A percentile compares a stretch with the other conserved stretches of the same genome.
Conservation (phyloP, 75 land plant species). For the Pseudotsuga menziesii region DNA sequence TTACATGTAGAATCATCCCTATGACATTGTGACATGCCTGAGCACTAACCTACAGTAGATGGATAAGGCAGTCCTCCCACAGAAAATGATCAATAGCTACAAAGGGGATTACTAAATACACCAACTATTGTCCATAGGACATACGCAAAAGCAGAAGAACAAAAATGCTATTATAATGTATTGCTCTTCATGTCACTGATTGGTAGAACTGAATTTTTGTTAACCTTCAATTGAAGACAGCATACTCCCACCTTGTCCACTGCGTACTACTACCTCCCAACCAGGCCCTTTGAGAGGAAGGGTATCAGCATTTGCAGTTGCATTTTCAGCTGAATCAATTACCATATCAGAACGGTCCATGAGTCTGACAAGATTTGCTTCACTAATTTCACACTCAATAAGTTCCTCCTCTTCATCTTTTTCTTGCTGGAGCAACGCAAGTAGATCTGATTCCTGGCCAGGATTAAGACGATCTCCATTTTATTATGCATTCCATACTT, state of each 20-base stretch:
- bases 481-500: no score
- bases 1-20: neutral
- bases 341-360: slow-evolving; percentile 73
- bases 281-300: slow-evolving; percentile 39
- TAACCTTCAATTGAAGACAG: slow-evolving; percentile 43
- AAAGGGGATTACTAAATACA: neutral
- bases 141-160: neutral
- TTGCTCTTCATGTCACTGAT: neutral
- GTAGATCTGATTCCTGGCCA: slow-evolving; percentile 39
- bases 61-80: neutral
- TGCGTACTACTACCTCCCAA: slow-evolving; percentile 38
- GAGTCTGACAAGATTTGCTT: slow-evolving; percentile 20
- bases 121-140: neutral
- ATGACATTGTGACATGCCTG: neutral
- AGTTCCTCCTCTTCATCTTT: slow-evolving; percentile 37
- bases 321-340: neutral
- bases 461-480: no score
- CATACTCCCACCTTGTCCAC: slow-evolving; percentile 17
- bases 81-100: neutral
- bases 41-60: neutral
- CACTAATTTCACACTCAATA: slow-evolving; percentile 47
- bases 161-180: neutral
- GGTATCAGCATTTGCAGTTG: neutral
- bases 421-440: slow-evolving; percentile 29
- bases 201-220: slow-evolving; percentile 5